These are phyloP conservation scores for Gynochthodes officinalis DNA, from an alignment of 257 asterid genomes.

Conservation along the genomic window DNA sequence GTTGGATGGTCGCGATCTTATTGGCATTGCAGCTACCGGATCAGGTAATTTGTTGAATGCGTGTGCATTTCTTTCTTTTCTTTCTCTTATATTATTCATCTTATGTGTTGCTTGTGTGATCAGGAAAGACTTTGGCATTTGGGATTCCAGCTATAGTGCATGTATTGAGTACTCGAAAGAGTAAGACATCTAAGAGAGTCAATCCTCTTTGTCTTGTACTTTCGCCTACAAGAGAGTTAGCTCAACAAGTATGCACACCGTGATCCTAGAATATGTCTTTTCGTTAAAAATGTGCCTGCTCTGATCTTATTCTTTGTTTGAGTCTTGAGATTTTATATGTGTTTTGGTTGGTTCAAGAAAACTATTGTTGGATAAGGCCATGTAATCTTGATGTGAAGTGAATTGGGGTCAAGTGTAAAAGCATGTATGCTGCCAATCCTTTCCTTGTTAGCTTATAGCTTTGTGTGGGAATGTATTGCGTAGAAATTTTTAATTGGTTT, in stretches of 20 bases:
- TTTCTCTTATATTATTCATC: not conserved
- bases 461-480: not conserved
- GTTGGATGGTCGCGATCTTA: conserved; percentile 84
- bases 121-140: conserved; percentile 94
- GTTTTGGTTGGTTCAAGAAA: not conserved
- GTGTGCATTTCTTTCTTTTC: not conserved
- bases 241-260: conserved; percentile 75
- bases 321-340: not conserved
- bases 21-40: conserved; percentile 95
- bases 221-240: conserved; percentile 95
- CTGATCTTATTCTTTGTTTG: not conserved
- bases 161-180: conserved; percentile 53
- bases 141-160: conserved; percentile 94
- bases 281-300: too few relatives aligned
- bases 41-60: conserved; percentile 52
- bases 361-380: not conserved
- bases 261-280: not conserved
- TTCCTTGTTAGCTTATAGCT: not conserved
- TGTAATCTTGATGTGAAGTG: not conserved
- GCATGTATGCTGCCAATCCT: not conserved
- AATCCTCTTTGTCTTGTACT: conserved; percentile 79
- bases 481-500: not conserved
- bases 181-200: conserved; percentile 38
- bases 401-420: not conserved
- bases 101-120: conserved; percentile 14